phyloP scores from a whole-genome alignment of 306 rosid genomes.

The Bauhinia variegata region DNA sequence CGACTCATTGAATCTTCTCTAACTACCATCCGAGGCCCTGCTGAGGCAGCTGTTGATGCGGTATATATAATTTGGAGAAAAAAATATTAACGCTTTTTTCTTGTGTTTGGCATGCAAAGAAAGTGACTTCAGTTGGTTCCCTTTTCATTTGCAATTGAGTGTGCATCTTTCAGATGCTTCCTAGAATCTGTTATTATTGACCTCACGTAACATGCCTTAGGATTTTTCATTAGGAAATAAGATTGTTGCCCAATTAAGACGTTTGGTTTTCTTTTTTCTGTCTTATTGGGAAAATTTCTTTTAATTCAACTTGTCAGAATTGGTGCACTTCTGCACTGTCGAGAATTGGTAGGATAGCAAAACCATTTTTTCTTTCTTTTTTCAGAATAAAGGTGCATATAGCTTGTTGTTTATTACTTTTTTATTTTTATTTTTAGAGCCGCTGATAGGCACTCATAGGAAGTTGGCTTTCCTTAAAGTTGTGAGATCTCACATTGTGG shows the following conservation, averaged over 20 bases:
- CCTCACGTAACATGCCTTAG: not conserved
- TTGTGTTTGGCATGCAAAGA: constrained; percentile 1
- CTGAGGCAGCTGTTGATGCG: constrained; percentile 96
- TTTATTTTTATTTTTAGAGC: no score
- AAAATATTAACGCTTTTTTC: not conserved
- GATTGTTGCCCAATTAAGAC: not conserved
- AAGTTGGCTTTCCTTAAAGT: not conserved
- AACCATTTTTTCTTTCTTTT: no score
- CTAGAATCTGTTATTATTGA: not conserved
- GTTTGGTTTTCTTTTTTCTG: constrained; percentile 6
- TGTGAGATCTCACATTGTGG: not conserved
- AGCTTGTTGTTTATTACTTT: no score
- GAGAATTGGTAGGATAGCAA: not conserved
- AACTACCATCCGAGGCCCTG: constrained; percentile 84
- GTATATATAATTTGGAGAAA: constrained; percentile 48
- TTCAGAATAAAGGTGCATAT: no score
- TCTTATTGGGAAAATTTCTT: not conserved
- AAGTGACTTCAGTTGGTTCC: not conserved
- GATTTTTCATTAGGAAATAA: not conserved
- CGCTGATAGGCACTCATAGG: constrained; percentile 5
- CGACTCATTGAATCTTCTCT: constrained; percentile 89
- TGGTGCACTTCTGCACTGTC: not conserved
- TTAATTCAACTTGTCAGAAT: not conserved
- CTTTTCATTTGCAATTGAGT: not conserved
- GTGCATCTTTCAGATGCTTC: not conserved